A percentile compares a stretch with the other conserved stretches of the same genome.
phyloP scores from a whole-genome alignment of 1,284 basidiomycete genomes.

The Tilletia walkeri region DNA sequence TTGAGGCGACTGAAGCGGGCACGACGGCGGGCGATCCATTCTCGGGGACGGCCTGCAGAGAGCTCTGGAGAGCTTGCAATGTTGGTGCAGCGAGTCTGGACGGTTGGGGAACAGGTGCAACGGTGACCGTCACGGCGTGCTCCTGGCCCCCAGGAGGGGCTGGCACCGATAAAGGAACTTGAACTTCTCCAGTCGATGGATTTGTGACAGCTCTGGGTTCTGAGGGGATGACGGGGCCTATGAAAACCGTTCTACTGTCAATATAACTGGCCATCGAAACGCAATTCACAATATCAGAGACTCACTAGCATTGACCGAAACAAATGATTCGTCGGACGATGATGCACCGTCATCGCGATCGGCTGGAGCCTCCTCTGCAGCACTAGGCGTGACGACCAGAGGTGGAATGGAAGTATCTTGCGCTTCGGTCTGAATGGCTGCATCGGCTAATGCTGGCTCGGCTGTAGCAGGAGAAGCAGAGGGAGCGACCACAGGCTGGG shows the following conservation, averaged over 20 bases:
- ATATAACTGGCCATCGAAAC: no score
- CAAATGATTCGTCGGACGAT: slow-evolving; percentile 7
- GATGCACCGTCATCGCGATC: background rate
- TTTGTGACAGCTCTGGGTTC: no score
- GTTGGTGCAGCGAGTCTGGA: background rate
- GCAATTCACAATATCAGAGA: background rate
- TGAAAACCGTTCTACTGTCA: no score
- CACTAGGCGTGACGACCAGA: no score
- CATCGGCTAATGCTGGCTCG: background rate
- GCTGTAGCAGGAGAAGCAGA: background rate
- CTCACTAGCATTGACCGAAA: slow-evolving; percentile 6
- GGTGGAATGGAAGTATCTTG: no score
- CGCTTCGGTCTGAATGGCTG: background rate
- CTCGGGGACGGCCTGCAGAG: background rate
- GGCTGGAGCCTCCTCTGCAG: background rate
- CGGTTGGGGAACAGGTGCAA: background rate
- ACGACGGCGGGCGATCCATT: background rate
- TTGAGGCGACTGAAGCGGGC: slow-evolving; percentile 4
- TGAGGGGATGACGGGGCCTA: no score
- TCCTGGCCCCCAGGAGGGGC: background rate
- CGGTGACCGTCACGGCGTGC: background rate
- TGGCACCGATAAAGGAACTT: background rate
- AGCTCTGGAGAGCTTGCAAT: background rate
- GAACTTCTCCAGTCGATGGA: background rate
- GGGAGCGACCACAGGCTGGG: background rate